Conservation (phyloP, 192 early-diverging fungal genomes). For the Gigaspora rosea region DNA sequence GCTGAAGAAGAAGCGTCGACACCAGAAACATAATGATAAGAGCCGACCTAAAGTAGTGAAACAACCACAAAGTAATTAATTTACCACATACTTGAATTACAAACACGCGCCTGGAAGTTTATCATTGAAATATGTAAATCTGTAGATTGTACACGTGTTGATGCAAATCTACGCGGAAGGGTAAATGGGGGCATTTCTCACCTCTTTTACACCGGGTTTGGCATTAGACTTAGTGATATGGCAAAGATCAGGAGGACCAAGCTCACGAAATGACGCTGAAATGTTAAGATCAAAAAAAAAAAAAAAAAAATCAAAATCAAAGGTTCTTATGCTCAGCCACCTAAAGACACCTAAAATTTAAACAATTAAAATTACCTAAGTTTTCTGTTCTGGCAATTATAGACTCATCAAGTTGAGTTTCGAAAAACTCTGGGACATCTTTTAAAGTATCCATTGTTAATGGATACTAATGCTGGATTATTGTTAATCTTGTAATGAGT, state of each 20-base stretch:
- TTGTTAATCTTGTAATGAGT: neutral
- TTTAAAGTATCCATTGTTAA: constrained; percentile 61
- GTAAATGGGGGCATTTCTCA: constrained; percentile 35
- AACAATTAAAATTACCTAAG: constrained; percentile 64
- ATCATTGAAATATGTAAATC: no score
- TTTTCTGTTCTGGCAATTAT: constrained; percentile 85
- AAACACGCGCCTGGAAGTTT: no score
- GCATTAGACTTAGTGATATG: constrained; percentile 93
- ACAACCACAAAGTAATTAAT: constrained; percentile 2
- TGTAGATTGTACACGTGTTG: no score
- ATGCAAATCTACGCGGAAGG: neutral
- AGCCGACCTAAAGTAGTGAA: constrained; percentile 68
- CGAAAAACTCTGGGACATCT: constrained; percentile 97
- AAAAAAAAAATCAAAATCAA: neutral
- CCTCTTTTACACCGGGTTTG: constrained; percentile 77
- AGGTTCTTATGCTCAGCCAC: neutral
- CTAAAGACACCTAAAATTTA: constrained; percentile 16
- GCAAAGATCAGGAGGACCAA: constrained; percentile 97
- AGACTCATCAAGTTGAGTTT: constrained; percentile 88
- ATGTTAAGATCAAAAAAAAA: neutral
- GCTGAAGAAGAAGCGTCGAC: constrained; percentile 92
- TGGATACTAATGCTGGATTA: constrained; percentile 10
- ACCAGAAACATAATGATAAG: constrained; percentile 78
- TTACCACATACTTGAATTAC: neutral
- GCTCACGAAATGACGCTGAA: constrained; percentile 81